These are phyloP conservation scores for Rubia occidens DNA, from an alignment of 305 asterid species.

Conservation along the genomic window DNA sequence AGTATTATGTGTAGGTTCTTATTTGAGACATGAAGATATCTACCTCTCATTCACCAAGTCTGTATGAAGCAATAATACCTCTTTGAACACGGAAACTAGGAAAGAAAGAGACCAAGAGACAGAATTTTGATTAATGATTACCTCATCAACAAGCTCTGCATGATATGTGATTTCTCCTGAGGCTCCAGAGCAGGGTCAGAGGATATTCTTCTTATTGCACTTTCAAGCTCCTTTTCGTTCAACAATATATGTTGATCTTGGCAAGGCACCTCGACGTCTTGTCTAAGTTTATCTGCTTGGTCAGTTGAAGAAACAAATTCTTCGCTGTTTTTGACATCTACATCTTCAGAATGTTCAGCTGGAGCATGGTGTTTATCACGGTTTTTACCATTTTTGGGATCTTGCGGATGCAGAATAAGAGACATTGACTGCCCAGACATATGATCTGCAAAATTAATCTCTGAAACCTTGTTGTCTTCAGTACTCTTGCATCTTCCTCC, in stretches of 20 bases:
- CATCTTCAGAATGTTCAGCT: conserved; percentile 25
- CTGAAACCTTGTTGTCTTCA: conserved; percentile 22
- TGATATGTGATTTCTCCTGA: conserved; percentile 44
- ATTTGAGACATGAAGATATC: background rate
- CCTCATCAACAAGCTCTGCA: conserved; percentile 77
- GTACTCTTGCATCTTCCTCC: conserved; percentile 22
- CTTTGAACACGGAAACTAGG: conserved; percentile 10
- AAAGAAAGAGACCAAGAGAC: background rate
- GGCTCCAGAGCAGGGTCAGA: conserved; percentile 59
- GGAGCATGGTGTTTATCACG: conserved; percentile 23
- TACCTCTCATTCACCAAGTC: background rate
- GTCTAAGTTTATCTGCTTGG: conserved; percentile 27
- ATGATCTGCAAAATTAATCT: conserved; percentile 17
- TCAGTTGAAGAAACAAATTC: conserved; percentile 23
- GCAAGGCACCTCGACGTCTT: conserved; percentile 19
- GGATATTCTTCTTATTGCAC: conserved; percentile 61
- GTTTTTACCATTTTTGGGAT: conserved; percentile 24
- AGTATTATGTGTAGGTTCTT: background rate
- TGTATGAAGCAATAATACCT: background rate
- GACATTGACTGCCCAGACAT: conserved; percentile 22
- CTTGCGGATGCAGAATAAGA: conserved; percentile 25
- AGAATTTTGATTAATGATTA: conserved; percentile 21
- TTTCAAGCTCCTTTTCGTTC: conserved; percentile 66
- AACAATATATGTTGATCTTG: conserved; percentile 41
- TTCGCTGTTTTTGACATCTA: conserved; percentile 32